Evolutionary conservation across 2,329 filamentous ascomycete species (phyloP).

Genomic region (Emericellopsis atlantica): DNA sequence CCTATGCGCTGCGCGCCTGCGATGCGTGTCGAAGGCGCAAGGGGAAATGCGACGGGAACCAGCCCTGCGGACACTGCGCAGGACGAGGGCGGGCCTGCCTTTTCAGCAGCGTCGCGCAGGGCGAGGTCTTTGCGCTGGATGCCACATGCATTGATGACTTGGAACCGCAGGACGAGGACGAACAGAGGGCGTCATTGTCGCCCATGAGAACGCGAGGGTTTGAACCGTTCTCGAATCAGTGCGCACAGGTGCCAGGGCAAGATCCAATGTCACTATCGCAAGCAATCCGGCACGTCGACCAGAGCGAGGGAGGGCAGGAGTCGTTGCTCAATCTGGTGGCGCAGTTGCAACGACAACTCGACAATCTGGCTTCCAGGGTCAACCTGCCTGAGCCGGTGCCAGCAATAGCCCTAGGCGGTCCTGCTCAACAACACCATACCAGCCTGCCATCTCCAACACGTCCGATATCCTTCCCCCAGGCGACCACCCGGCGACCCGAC

Average conservation of each 20-base stretch:
- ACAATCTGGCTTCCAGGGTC: constrained; percentile 2
- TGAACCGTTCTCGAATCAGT: too few species aligned
- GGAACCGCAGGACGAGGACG: too few species aligned
- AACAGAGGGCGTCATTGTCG: too few species aligned
- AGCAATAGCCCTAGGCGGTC: too few species aligned
- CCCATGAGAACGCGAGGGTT: too few species aligned
- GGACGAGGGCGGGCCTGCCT: constrained; percentile 6
- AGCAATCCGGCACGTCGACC: too few species aligned
- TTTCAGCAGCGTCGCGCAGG: constrained; percentile 3
- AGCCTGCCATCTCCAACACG: too few species aligned
- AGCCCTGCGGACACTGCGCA: constrained; percentile 8
- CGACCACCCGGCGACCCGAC: too few species aligned
- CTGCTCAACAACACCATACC: too few species aligned
- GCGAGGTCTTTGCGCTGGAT: not conserved
- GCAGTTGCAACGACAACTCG: constrained; percentile 3
- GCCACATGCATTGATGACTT: not conserved
- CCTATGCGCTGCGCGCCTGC: constrained; percentile 10
- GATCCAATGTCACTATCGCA: too few species aligned
- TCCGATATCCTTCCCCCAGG: too few species aligned
- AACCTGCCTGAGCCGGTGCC: not conserved
- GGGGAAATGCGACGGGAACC: constrained; percentile 10
- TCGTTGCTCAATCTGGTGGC: constrained; percentile 2
- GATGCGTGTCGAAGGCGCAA: constrained; percentile 11
- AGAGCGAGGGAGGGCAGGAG: not conserved
- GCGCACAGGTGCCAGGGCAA: too few species aligned